A percentile compares a stretch with the other conserved stretches of the same genome.
Evolutionary conservation across 78 protist genomes (phyloP).

Genomic region (Reticulomyxa filosa): DNA sequence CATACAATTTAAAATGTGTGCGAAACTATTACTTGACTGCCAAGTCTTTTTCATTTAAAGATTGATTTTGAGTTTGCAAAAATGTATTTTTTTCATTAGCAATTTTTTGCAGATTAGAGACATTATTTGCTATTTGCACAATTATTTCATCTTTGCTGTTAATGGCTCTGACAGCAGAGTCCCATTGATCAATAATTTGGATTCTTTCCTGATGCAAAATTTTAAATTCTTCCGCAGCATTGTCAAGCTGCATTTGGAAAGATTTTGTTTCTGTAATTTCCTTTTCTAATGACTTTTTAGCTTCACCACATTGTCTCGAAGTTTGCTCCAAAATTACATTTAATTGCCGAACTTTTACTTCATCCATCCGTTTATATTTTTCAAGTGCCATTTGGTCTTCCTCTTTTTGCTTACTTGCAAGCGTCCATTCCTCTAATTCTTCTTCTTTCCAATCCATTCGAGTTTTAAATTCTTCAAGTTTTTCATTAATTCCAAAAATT

Average conservation of each 20-base stretch:
- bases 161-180: neutral
- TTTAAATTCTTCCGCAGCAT: neutral
- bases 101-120: too few species aligned
- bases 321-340: neutral
- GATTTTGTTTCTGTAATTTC: neutral
- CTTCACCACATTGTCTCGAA: neutral
- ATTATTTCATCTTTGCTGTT: neutral
- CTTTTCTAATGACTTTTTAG: neutral
- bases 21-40: too few species aligned
- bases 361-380: neutral
- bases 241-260: neutral
- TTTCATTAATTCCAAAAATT: neutral
- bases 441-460: conserved; percentile 5
- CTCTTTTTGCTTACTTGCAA: conserved; percentile 2
- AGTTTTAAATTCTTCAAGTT: neutral
- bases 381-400: neutral
- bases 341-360: neutral
- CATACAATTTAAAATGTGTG: too few species aligned
- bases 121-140: neutral
- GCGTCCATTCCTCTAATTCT: neutral
- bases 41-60: too few species aligned
- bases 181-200: neutral
- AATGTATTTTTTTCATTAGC: too few species aligned
- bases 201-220: neutral
- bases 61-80: too few species aligned